Evolutionary conservation across 352 stramenopile species (phyloP), one percentile per base, ranked within the genome.

Genomic region (Peronosclerospora sorghi): DNA sequence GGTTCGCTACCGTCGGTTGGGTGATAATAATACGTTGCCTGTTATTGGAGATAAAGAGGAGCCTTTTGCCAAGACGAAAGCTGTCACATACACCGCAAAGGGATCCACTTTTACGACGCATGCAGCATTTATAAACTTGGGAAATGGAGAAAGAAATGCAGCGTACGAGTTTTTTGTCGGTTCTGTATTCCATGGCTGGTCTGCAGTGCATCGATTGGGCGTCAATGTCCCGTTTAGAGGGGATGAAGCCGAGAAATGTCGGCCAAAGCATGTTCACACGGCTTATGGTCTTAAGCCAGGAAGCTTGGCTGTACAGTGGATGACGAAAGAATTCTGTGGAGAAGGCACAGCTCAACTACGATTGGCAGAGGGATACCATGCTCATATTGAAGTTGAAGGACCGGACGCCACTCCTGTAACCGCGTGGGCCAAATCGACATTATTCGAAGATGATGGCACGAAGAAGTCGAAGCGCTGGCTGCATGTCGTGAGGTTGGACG

Each of bases 231-330:
- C 68, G 6, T 69, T 75, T 30, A 45, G 59, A 30, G 52, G 51
- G 30, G 45, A 61, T 2, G 54, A 72, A 39, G 67, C 64, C 6
- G 65, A 79, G 38, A 47, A 59, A 8, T 91, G 78, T 24, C 68
- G 68, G 23, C 74, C 76, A 2, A 86, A 88, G 56, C 81, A 88
- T 43, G 68, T 94, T 8, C 81, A 89, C 62, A 88, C 75, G 1
- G 74, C 81, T 5, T 89, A 83, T 35, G 76, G 79, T 12, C 45
- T 54, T 17, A 65, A 55, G 5, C 64, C 77, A 0, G 64, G 59
- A 7, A 83, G 74, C 40, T 72, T 87, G 34, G 62, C 68, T 0
- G 67, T 94, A 17, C 77, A 94, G 43, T 92, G 79, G 79, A 78
- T 73, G 52, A 88, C 75, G 10, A 71, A 73, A 15, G 63, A 75